phyloP scores from a whole-genome alignment of 305 asterid species.

The Andrographis paniculata region DNA sequence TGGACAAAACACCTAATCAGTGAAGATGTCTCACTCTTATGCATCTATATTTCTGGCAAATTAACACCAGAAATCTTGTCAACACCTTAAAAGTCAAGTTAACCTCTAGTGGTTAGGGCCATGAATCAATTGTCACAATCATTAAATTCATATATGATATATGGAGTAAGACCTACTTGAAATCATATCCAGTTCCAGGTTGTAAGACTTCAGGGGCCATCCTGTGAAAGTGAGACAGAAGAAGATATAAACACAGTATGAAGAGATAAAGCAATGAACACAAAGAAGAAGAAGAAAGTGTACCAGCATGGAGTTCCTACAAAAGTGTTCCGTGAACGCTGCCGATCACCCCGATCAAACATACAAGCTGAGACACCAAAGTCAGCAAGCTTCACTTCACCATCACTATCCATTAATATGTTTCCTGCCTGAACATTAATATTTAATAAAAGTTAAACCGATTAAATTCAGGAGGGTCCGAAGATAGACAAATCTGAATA shows the following conservation, averaged over 20 bases:
- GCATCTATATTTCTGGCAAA: no score
- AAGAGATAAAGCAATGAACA: constrained; percentile 11
- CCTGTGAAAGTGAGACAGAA: constrained; percentile 33
- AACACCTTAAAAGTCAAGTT: no score
- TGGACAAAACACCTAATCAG: no score
- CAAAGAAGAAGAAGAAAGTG: constrained; percentile 13
- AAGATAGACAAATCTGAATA: constrained; percentile 19
- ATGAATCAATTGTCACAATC: no score
- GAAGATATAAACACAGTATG: background rate
- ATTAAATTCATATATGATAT: background rate
- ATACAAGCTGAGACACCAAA: constrained; percentile 97
- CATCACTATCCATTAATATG: constrained; percentile 74
- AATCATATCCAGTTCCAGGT: constrained; percentile 98
- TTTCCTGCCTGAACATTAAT: constrained; percentile 70
- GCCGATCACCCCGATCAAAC: constrained; percentile 98
- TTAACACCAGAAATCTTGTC: no score
- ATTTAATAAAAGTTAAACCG: constrained; percentile 13
- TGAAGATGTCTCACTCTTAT: no score
- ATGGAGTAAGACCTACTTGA: constrained; percentile 58
- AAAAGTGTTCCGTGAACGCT: constrained; percentile 92
- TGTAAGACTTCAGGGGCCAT: constrained; percentile 99
- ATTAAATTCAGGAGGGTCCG: constrained; percentile 8
- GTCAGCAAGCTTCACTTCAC: constrained; percentile 95
- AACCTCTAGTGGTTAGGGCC: no score
- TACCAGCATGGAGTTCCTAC: constrained; percentile 99